Base-by-base conservation (phyloP, 139 green algal species). In the Spirogloea muscicola region DNA sequence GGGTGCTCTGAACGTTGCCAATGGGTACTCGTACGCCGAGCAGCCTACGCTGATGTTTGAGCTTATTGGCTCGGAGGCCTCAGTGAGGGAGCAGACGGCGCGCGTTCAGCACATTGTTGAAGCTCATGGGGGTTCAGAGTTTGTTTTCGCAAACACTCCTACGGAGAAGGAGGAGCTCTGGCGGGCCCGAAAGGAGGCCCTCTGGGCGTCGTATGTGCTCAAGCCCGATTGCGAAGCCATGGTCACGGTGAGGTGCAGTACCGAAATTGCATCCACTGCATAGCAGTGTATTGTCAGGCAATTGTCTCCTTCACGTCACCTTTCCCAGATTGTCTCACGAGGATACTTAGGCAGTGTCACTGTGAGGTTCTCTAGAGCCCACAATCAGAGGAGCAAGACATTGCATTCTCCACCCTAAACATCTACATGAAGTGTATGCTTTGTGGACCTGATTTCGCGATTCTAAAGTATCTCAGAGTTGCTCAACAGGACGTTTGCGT, bases 401-500 rank as follows among this genome's bases (percentile, higher is more conserved):
- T n/a, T n/a, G n/a, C n/a, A n/a, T n/a, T n/a, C n/a, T n/a, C n/a
- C n/a, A n/a, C n/a, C n/a, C n/a, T n/a, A n/a, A n/a, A n/a, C n/a
- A n/a, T n/a, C n/a, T n/a, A n/a, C n/a, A n/a, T n/a, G n/a, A n/a
- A n/a, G n/a, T n/a, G n/a, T n/a, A n/a, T n/a, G n/a, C n/a, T n/a
- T n/a, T n/a, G n/a, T n/a, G n/a, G n/a, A n/a, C n/a, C n/a, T n/a
- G n/a, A n/a, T n/a, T n/a, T n/a, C n/a, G n/a, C n/a, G n/a, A n/a
- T n/a, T n/a, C n/a, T n/a, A n/a, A n/a, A n/a, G n/a, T n/a, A n/a
- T n/a, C n/a, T n/a, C n/a, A n/a, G n/a, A n/a, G n/a, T n/a, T n/a
- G n/a, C n/a, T n/a, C n/a, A n/a, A 34, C 29, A 79, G 70, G 74
- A 81, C 44, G 74, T 81, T 21, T 81, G 74, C 38, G 74, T 81